These are phyloP conservation scores for Bassia scoparia DNA, from an alignment of 148 eudicot genomes.

Conservation along the genomic window DNA sequence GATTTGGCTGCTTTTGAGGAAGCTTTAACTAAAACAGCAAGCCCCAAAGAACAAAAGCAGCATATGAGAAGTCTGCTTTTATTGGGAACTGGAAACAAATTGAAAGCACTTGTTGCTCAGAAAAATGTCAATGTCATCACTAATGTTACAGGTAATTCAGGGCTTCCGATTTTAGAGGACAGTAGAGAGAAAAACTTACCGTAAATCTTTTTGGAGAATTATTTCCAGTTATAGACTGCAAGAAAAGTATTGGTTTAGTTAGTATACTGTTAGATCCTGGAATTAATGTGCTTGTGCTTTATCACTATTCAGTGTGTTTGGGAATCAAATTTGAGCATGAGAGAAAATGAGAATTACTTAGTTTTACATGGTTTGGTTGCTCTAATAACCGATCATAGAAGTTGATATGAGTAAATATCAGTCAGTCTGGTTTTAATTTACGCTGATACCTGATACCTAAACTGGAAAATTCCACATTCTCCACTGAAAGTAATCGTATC, in stretches of 20 bases:
- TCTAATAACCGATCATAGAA: background rate
- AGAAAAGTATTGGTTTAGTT: background rate
- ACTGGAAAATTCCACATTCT: background rate
- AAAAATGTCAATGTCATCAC: slow-evolving; percentile 83
- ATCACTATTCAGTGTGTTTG: background rate
- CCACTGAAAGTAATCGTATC: background rate
- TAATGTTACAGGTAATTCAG: slow-evolving; percentile 68
- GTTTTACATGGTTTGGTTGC: background rate
- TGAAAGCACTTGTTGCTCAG: slow-evolving; percentile 88
- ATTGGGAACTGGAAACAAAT: slow-evolving; percentile 68
- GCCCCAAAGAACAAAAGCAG: slow-evolving; percentile 96
- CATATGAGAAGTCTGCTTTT: slow-evolving; percentile 84
- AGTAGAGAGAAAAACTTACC: background rate
- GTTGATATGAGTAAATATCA: background rate
- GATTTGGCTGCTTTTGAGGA: slow-evolving; percentile 91
- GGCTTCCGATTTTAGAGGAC: background rate
- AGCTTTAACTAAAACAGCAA: slow-evolving; percentile 76
- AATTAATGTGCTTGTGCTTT: background rate
- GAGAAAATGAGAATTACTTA: background rate
- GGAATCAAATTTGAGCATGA: too few species aligned
- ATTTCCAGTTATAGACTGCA: background rate
- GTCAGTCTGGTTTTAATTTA: too few species aligned
- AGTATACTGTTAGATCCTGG: background rate
- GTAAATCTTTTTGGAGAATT: background rate
- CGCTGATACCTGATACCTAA: background rate